Evolutionary conservation across 345 rosid genomes (phyloP).

Genomic region (Aquilaria yunnanensis): DNA sequence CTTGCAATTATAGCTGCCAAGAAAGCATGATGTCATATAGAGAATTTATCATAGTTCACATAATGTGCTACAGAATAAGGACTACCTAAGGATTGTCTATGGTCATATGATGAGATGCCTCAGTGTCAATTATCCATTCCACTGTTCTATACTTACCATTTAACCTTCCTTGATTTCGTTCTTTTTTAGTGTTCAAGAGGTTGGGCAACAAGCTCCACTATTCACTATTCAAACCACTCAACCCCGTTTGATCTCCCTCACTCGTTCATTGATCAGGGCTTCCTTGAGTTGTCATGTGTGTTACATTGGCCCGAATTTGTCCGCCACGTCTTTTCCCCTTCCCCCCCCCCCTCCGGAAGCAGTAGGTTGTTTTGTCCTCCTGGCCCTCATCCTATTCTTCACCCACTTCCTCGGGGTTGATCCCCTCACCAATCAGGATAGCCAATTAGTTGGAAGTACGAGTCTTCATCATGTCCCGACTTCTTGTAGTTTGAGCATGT

Average conservation of each 20-base stretch:
- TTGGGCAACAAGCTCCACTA: not conserved
- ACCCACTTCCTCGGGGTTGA: not conserved
- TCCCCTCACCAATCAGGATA: not conserved
- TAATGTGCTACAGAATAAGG: no score
- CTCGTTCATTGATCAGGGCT: not conserved
- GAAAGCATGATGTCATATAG: no score
- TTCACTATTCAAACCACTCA: not conserved
- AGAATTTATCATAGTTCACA: no score
- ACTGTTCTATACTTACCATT: not conserved
- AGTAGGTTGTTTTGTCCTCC: not conserved
- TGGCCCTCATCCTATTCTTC: not conserved
- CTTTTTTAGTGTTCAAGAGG: not conserved
- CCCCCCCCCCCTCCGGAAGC: not conserved
- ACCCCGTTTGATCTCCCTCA: not conserved
- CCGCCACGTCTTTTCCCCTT: not conserved
- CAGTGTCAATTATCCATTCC: constrained; percentile 8
- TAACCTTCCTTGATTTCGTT: not conserved
- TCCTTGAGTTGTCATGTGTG: not conserved
- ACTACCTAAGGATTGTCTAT: not conserved
- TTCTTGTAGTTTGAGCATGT: not conserved
- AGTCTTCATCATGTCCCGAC: not conserved
- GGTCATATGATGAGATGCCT: constrained; percentile 8
- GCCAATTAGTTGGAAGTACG: not conserved
- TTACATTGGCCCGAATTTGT: not conserved
- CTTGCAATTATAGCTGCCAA: no score